phyloP scores from a whole-genome alignment of 192 early-diverging fungal species.

The Linnemannia elongata region DNA sequence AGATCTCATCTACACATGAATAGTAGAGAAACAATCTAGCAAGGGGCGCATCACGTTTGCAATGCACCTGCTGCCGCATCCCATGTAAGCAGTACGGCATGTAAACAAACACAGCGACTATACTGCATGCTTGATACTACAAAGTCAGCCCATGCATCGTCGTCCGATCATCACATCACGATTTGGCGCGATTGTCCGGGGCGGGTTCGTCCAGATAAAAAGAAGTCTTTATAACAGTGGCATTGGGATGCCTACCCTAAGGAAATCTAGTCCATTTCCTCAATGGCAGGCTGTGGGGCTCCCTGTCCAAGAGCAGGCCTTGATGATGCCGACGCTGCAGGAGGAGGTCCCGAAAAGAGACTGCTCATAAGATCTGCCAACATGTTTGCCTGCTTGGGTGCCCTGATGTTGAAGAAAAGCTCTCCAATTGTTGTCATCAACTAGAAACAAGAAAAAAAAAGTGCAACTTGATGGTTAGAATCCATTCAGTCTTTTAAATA shows the following conservation, averaged over 20 bases:
- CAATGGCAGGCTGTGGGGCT: constrained; percentile 45
- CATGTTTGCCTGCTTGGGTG: constrained; percentile 64
- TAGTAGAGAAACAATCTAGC: no score
- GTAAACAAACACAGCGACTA: background rate
- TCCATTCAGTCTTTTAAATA: constrained; percentile 40
- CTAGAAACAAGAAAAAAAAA: constrained; percentile 20
- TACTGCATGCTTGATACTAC: no score
- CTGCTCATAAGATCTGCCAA: constrained; percentile 67
- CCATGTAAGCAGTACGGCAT: background rate
- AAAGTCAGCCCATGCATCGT: no score
- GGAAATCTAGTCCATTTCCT: constrained; percentile 43
- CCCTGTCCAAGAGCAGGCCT: constrained; percentile 31
- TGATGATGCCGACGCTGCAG: constrained; percentile 26
- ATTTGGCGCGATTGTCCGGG: background rate
- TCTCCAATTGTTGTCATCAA: constrained; percentile 63
- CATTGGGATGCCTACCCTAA: background rate
- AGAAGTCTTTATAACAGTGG: background rate
- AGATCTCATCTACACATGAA: background rate
- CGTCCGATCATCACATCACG: no score
- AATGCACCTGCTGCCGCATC: no score
- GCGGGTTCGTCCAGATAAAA: background rate
- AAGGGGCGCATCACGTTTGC: no score
- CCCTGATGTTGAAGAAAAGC: constrained; percentile 62
- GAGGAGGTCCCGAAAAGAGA: constrained; percentile 60
- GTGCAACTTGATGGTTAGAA: constrained; percentile 6